A percentile compares a stretch with the other conserved stretches of the same genome.
Conservation (phyloP, 805 yeast species). For the Sugiyamaella marilandica region DNA sequence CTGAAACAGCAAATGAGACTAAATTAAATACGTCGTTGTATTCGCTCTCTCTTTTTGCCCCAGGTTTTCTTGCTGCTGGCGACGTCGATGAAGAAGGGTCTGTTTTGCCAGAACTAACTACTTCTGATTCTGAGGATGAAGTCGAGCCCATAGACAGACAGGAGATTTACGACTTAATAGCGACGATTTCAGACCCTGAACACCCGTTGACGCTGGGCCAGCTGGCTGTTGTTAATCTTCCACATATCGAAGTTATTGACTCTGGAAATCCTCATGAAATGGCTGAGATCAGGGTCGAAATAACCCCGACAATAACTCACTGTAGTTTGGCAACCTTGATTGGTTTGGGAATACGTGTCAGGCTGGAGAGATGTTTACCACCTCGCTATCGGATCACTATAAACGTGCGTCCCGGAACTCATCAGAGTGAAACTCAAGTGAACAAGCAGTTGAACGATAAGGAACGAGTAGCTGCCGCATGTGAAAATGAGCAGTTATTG, state of each 20-base stretch:
- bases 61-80: slow-evolving; percentile 9
- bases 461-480: slow-evolving; percentile 97
- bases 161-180: slow-evolving; percentile 80
- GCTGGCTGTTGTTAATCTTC: slow-evolving; percentile 82
- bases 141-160: slow-evolving; percentile 71
- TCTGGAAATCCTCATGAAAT: slow-evolving; percentile 48
- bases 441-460: slow-evolving; percentile 95
- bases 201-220: slow-evolving; percentile 95
- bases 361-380: slow-evolving; percentile 85
- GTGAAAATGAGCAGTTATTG: slow-evolving; percentile 89
- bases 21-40: slow-evolving; percentile 3
- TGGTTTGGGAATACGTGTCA: slow-evolving; percentile 89
- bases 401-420: slow-evolving; percentile 83
- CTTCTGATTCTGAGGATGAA: slow-evolving; percentile 23
- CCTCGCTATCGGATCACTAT: slow-evolving; percentile 76
- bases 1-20: neutral
- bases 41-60: slow-evolving; percentile 20
- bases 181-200: slow-evolving; percentile 92
- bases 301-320: slow-evolving; percentile 97
- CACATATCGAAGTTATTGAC: slow-evolving; percentile 69
- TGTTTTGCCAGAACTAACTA: slow-evolving; percentile 15
- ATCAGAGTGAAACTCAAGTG: slow-evolving; percentile 92
- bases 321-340: slow-evolving; percentile 94
- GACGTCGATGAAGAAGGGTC: slow-evolving; percentile 15
- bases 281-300: slow-evolving; percentile 72